Percentiles rank a stretch among this genome's conserved stretches.
phyloP scores from a whole-genome alignment of 352 stramenopile species.

The Pythium myriotylum region DNA sequence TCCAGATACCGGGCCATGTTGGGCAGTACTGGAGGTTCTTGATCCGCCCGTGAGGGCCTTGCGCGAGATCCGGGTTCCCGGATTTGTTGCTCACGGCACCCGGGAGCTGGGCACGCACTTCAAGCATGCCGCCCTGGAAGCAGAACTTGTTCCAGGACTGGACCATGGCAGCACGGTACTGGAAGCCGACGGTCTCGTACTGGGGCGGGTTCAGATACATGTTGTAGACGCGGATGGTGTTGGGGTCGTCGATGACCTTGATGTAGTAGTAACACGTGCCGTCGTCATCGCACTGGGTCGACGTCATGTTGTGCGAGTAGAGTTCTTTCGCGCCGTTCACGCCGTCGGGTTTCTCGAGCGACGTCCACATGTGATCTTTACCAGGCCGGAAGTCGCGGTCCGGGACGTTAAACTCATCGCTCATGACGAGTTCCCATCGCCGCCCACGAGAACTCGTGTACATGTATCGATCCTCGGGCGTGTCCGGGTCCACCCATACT shows the following conservation, averaged over 20 bases:
- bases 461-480: slow-evolving; percentile 24
- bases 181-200: slow-evolving; percentile 43
- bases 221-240: slow-evolving; percentile 54
- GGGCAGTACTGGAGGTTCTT: too few species aligned
- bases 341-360: slow-evolving; percentile 6
- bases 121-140: slow-evolving; percentile 91
- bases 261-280: slow-evolving; percentile 57
- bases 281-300: slow-evolving; percentile 43
- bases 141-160: slow-evolving; percentile 96
- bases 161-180: slow-evolving; percentile 75
- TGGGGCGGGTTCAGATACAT: slow-evolving; percentile 44
- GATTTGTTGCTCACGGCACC: slow-evolving; percentile 51
- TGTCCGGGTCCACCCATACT: slow-evolving; percentile 48
- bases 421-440: slow-evolving; percentile 66
- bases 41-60: too few species aligned
- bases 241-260: slow-evolving; percentile 41
- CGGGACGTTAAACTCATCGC: slow-evolving; percentile 69
- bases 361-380: slow-evolving; percentile 1
- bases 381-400: slow-evolving; percentile 72
- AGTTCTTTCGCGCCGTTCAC: slow-evolving; percentile 35
- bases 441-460: slow-evolving; percentile 40
- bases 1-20: too few species aligned
- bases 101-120: slow-evolving; percentile 88
- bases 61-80: too few species aligned
- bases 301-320: slow-evolving; percentile 84